Percentiles rank a stretch among this genome's conserved stretches.
Evolutionary conservation across 2,329 filamentous ascomycete genomes (phyloP).

Genomic region (Emericellopsis cladophorae): DNA sequence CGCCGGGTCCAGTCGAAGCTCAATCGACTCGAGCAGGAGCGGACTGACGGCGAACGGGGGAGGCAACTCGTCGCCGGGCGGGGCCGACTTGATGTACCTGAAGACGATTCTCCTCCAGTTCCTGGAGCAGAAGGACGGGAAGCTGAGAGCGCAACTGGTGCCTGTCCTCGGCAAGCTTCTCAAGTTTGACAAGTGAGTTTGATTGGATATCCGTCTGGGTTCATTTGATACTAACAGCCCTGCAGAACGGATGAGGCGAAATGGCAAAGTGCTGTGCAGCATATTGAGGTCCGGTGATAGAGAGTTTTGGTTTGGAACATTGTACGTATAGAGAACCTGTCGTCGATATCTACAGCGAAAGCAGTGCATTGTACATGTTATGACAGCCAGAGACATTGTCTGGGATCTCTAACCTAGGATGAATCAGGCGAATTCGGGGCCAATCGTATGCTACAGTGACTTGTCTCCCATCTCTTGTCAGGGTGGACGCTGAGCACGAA

Average conservation of each 20-base stretch:
- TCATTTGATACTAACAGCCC: neutral
- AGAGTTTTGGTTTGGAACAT: too few species aligned
- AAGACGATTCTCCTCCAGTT: slow-evolving; percentile 77
- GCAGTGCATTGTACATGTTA: too few species aligned
- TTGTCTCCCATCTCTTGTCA: too few species aligned
- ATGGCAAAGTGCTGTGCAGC: slow-evolving; percentile 65
- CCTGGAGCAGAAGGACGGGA: slow-evolving; percentile 68
- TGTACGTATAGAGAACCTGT: too few species aligned
- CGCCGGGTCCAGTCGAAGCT: slow-evolving; percentile 30
- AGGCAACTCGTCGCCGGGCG: slow-evolving; percentile 9
- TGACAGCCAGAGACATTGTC: too few species aligned
- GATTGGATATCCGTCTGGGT: neutral
- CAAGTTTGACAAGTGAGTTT: slow-evolving; percentile 60
- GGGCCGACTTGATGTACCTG: slow-evolving; percentile 50
- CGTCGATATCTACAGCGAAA: too few species aligned
- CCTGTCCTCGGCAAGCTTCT: slow-evolving; percentile 66
- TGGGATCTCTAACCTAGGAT: too few species aligned
- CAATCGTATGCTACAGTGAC: too few species aligned
- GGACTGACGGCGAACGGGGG: slow-evolving; percentile 13
- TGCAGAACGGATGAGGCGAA: slow-evolving; percentile 61
- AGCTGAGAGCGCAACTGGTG: slow-evolving; percentile 61
- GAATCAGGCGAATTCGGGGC: too few species aligned
- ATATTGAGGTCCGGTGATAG: slow-evolving; percentile 24
- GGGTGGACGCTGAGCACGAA: too few species aligned
- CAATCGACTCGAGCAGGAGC: slow-evolving; percentile 22